phyloP scores from a whole-genome alignment of 352 stramenopile species.

The Lagenidium giganteum region DNA sequence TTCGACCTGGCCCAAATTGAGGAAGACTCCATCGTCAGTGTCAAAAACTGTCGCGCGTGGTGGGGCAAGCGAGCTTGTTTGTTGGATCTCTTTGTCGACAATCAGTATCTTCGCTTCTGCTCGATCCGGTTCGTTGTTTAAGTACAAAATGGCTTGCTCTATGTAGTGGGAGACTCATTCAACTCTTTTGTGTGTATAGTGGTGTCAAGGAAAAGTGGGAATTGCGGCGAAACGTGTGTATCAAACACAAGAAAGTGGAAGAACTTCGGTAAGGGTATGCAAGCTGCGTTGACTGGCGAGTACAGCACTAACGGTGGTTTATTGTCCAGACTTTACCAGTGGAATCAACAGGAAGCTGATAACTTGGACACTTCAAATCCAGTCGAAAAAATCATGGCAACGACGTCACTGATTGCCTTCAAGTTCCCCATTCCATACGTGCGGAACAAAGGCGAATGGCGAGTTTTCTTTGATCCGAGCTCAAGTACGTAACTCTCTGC shows the following conservation, averaged over 20 bases:
- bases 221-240: constrained; percentile 2
- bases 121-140: constrained; percentile 11
- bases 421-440: constrained; percentile 11
- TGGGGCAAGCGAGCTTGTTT: constrained; percentile 5
- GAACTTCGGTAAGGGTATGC: no score
- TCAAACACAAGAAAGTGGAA: no score
- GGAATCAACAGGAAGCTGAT: background rate
- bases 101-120: constrained; percentile 4
- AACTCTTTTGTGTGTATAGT: background rate
- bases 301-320: no score
- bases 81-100: constrained; percentile 7
- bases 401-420: constrained; percentile 12
- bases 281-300: no score
- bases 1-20: constrained; percentile 5
- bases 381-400: constrained; percentile 11
- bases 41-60: constrained; percentile 8
- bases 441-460: constrained; percentile 10
- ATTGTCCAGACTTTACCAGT: no score
- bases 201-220: constrained; percentile 9
- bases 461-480: constrained; percentile 12
- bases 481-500: constrained; percentile 1
- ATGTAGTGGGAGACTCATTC: background rate
- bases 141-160: no score
- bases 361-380: no score
- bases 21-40: constrained; percentile 2